A percentile compares a stretch with the other conserved stretches of the same genome.
Evolutionary conservation across 202 grass and related monocot species (phyloP).

Genomic region (Schoenoplectus tabernaemontani): DNA sequence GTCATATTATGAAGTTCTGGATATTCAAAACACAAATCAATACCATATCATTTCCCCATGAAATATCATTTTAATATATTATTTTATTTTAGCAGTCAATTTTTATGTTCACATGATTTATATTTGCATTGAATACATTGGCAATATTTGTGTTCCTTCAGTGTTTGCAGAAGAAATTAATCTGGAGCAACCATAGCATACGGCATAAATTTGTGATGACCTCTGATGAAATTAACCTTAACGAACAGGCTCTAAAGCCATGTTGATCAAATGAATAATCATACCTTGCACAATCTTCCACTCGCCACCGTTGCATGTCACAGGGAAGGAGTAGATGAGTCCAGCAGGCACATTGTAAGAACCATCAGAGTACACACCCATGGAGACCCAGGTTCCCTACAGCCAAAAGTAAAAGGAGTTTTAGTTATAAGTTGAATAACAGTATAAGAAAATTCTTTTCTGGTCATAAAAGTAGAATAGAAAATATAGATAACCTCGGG

Average conservation of each 20-base stretch:
- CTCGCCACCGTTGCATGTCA: slow-evolving; percentile 72
- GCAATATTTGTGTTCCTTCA: not conserved
- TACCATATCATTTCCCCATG: not conserved
- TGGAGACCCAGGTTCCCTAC: slow-evolving; percentile 95
- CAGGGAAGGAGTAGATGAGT: slow-evolving; percentile 95
- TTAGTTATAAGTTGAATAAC: not conserved
- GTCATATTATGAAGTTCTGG: slow-evolving; percentile 2
- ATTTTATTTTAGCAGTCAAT: not conserved
- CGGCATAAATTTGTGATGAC: not conserved
- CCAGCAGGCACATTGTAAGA: slow-evolving; percentile 91
- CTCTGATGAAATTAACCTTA: not conserved
- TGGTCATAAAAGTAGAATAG: not conserved
- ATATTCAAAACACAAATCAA: not conserved
- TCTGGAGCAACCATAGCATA: not conserved
- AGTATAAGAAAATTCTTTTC: not conserved
- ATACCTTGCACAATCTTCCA: slow-evolving; percentile 98
- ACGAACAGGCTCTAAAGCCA: not conserved
- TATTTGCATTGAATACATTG: not conserved
- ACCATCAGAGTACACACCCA: slow-evolving; percentile 98
- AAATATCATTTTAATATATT: not conserved
- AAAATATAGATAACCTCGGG: slow-evolving; percentile 50
- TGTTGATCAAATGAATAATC: not conserved
- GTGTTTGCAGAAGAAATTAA: not conserved
- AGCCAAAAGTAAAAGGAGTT: not conserved
- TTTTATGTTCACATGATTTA: not conserved